A percentile compares a stretch with the other conserved stretches of the same genome.
Evolutionary conservation across 2,329 filamentous ascomycete genomes (phyloP).

Genomic region (Clonostachys byssicola): DNA sequence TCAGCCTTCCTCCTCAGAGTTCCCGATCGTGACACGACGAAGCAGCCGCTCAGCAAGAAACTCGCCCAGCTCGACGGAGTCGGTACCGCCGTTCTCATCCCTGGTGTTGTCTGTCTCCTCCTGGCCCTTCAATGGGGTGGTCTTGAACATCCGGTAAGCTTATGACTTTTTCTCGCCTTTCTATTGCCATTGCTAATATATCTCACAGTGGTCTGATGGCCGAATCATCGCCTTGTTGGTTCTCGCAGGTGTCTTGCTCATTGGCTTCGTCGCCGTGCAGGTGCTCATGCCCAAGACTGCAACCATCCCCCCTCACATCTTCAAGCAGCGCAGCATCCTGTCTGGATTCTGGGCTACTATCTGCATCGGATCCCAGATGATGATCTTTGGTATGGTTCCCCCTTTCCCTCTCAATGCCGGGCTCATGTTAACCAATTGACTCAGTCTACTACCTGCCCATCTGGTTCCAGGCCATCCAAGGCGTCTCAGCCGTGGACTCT

Average conservation of each 20-base stretch:
- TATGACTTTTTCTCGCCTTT: too few relatives aligned
- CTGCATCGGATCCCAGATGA: neutral
- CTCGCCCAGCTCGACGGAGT: constrained; percentile 11
- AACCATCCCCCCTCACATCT: constrained; percentile 27
- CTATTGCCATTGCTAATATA: neutral
- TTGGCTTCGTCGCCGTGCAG: constrained; percentile 30
- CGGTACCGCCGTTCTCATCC: constrained; percentile 11
- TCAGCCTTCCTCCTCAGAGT: constrained; percentile 7
- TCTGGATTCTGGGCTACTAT: constrained; percentile 16
- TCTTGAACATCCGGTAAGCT: constrained; percentile 11
- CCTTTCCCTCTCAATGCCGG: constrained; percentile 16
- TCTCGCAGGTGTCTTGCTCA: constrained; percentile 23
- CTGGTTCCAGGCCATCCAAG: constrained; percentile 33
- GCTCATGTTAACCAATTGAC: constrained; percentile 34
- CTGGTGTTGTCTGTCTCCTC: constrained; percentile 28
- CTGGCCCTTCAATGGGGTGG: constrained; percentile 40
- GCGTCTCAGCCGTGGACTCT: constrained; percentile 45
- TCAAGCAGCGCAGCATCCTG: constrained; percentile 27
- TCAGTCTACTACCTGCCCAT: neutral
- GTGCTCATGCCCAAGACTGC: constrained; percentile 21
- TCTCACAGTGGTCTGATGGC: constrained; percentile 19
- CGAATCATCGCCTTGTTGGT: constrained; percentile 24
- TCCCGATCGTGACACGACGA: neutral
- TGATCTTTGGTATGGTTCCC: neutral
- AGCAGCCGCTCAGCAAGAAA: constrained; percentile 1